Conservation (phyloP, 2,329 filamentous ascomycete species). For the Neonectria punicea region DNA sequence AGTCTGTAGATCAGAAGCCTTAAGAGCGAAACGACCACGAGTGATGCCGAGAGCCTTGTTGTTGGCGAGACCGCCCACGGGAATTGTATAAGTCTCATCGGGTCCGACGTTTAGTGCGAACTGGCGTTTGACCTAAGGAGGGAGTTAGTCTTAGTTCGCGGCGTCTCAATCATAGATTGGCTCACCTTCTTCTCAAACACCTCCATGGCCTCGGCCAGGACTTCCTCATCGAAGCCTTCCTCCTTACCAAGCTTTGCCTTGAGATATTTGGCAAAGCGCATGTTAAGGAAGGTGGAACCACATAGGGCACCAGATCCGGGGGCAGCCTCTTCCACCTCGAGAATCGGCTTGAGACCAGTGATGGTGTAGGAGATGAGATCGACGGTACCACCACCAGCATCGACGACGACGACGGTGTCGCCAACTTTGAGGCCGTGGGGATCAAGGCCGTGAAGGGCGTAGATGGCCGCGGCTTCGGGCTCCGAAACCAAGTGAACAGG, state of each 20-base stretch:
- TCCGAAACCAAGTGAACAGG: slow-evolving; percentile 58
- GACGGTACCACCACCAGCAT: slow-evolving; percentile 63
- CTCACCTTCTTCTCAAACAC: slow-evolving; percentile 53
- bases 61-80: slow-evolving; percentile 53
- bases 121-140: slow-evolving; percentile 48
- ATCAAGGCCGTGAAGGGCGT: slow-evolving; percentile 54
- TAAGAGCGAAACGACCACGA: slow-evolving; percentile 51
- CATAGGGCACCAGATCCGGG: slow-evolving; percentile 58
- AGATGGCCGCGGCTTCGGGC: slow-evolving; percentile 61
- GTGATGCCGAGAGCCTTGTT: slow-evolving; percentile 52
- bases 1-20: slow-evolving; percentile 50
- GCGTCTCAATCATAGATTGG: not conserved
- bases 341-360: slow-evolving; percentile 52
- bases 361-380: slow-evolving; percentile 63
- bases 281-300: slow-evolving; percentile 58
- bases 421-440: slow-evolving; percentile 51
- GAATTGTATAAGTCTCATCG: slow-evolving; percentile 50
- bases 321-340: slow-evolving; percentile 57
- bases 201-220: slow-evolving; percentile 52
- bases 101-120: slow-evolving; percentile 47
- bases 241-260: slow-evolving; percentile 52
- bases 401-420: slow-evolving; percentile 62
- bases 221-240: slow-evolving; percentile 53
- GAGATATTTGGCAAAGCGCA: slow-evolving; percentile 55
- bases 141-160: slow-evolving; percentile 14